These are phyloP conservation scores for Claviceps cyperi DNA, from an alignment of 2,329 filamentous ascomycete genomes.

Conservation along the genomic window DNA sequence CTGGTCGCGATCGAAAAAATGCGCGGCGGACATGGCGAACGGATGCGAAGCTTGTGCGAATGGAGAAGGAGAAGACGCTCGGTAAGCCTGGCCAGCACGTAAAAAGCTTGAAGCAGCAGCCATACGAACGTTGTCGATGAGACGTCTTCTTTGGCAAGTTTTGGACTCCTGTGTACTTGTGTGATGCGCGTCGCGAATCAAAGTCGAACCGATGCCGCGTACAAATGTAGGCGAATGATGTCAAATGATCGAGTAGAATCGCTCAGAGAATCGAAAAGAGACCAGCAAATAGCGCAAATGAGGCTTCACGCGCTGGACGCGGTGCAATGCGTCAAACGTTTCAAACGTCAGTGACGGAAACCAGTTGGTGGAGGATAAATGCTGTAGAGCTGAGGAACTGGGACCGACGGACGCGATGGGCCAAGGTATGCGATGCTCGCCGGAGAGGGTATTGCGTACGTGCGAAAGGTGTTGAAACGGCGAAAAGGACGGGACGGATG, in stretches of 20 bases:
- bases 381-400: neutral
- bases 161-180: neutral
- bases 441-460: neutral
- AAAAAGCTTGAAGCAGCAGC: slow-evolving; percentile 27
- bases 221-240: neutral
- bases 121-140: slow-evolving; percentile 22
- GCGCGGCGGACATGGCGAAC: slow-evolving; percentile 17
- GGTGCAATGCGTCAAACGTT: neutral
- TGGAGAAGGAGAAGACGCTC: slow-evolving; percentile 10
- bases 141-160: slow-evolving; percentile 10
- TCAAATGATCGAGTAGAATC: neutral
- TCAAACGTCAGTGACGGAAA: neutral
- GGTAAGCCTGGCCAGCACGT: slow-evolving; percentile 25
- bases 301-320: neutral
- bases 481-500: neutral
- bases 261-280: neutral
- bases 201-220: neutral
- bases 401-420: neutral
- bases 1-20: slow-evolving; percentile 26
- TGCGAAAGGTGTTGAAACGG: neutral
- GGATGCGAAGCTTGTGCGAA: slow-evolving; percentile 20
- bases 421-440: slow-evolving; percentile 1
- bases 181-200: neutral
- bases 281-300: neutral
- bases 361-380: neutral